Conservation (phyloP, 2,329 filamentous ascomycete genomes). For the Erysiphe neolycopersici region DNA sequence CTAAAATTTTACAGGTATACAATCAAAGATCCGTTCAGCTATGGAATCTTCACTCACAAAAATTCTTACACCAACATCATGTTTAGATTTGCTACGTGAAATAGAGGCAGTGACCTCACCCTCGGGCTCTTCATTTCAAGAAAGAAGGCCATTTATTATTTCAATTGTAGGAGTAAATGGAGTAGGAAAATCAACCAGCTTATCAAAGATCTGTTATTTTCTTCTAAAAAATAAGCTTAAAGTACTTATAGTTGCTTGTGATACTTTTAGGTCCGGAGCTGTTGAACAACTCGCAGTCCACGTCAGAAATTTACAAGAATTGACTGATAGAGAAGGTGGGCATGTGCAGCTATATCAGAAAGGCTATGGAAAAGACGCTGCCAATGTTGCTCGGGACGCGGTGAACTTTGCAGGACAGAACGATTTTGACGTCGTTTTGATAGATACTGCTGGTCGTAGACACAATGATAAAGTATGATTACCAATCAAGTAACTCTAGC, state of each 20-base stretch:
- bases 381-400: conserved; percentile 80
- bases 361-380: conserved; percentile 93
- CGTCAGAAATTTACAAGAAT: conserved; percentile 74
- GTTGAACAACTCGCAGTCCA: conserved; percentile 94
- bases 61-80: conserved; percentile 87
- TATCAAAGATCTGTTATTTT: conserved; percentile 97
- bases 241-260: conserved; percentile 77
- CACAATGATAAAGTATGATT: conserved; percentile 52
- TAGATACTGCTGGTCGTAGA: conserved; percentile 80
- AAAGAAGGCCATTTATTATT: conserved; percentile 71
- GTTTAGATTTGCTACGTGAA: conserved; percentile 77
- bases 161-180: conserved; percentile 97
- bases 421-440: conserved; percentile 76
- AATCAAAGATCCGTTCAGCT: conserved; percentile 54
- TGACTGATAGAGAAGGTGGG: conserved; percentile 60
- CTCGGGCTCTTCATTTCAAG: conserved; percentile 31
- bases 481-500: not conserved
- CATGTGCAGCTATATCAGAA: conserved; percentile 83
- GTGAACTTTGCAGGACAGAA: conserved; percentile 53
- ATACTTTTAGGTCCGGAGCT: conserved; percentile 90
- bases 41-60: conserved; percentile 85
- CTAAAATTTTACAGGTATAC: conserved; percentile 28
- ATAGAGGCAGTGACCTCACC: conserved; percentile 57
- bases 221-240: conserved; percentile 91
- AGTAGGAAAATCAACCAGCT: conserved; percentile 91